Evolutionary conservation across 176 grass and related monocot species (phyloP), one percentile per base, ranked within the genome.

Genomic region (Bothriochloa decipiens): DNA sequence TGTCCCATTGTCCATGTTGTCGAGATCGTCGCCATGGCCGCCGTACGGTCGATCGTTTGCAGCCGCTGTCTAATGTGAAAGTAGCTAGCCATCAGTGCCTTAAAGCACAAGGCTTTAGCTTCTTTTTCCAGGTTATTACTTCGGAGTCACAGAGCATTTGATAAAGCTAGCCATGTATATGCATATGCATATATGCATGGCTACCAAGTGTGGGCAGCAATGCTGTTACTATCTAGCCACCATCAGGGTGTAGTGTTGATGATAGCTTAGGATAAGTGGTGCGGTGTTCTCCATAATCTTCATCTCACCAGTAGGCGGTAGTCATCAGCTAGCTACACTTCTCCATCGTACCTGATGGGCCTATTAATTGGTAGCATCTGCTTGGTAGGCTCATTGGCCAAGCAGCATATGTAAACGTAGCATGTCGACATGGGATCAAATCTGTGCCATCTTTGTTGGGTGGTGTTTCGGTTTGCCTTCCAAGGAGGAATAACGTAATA

Each of bases 101-200:
- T 86, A 74, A 79, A 90, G 73, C 74, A 73, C 15, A 83, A 49
- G 49, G 57, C 6, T 67, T 74, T 66, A 5, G 6, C 25, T 6
- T 28, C 35, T 18, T 78, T 52, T 77, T 52, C 47, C 55, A 47
- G 57, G 79, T n/a, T n/a, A n/a, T 74, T 75, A 68, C 39, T 90
- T 86, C 75, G 70, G 57, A 78, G 69, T 90, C 80, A 84, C 62
- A 65, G 35, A 23, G 84, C 85, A 91, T 69, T 75, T 39, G 65
- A 20, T 6, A 70, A 70, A 69, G 77, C 7, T 13, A 14, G 25
- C 4, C 3, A 3, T 72, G 22, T 52, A 4, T 4, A 35, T 35
- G 4, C 4, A 35, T 35, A 4, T 4, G 4, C 4, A 4, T 35
- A 4, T 1, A 1, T 35, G 4, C 33, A 1, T 35, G n/a, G n/a